Base-by-base conservation (phyloP, 768 basidiomycete genomes). In the Mycena sanguinolenta region DNA sequence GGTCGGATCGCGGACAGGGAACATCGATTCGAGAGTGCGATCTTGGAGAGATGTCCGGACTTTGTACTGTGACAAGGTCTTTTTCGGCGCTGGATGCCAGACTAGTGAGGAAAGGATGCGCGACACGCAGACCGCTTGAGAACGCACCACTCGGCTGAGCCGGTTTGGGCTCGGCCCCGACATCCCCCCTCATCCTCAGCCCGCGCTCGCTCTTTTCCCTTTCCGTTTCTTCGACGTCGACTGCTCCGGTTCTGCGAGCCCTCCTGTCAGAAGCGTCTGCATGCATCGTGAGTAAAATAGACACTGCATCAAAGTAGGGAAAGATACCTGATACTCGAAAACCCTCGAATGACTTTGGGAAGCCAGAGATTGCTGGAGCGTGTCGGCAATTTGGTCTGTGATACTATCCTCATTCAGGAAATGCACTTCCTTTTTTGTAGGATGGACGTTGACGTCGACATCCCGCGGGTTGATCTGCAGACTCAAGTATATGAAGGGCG, bases 371-470 rank as follows among this genome's bases (percentile, higher is more conserved):
- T 87, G 80, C 71, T 95, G 93, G 3, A 98, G 84, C 1, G 85
- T 85, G 75, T 93, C 90, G 17, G 92, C 89, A 53, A 99, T 90
- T 10, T 84, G 84, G 72, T 95, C 91, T 8, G 91, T 91, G 75
- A 98, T 94, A 17, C 82, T 84, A 61, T 98, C 97, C 78, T 99
- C 96, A 70, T 98, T 90, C 58, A 98, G 79, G 76, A 99, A 99
- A 73, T 96, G 95, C 1, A 98, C 96, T 78, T 98, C 97, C 53
- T 94, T 92, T 79, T 99, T 99, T 2, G 98, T 99, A 0, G 97
- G 98, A 77, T 98, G 97, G 10, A 99, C 96, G 75, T 99, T 99
- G 63, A 98, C 97, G 75, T 99, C 98, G 21, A 99, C 92, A 28
- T 93, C 90, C 34, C 90, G 87, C 0, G 96, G 95, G 70, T 96